Percentiles rank a stretch among this genome's conserved stretches.
These are phyloP conservation scores for Noccaea bulbosa DNA, from an alignment of 345 rosid species.

Conservation along the genomic window DNA sequence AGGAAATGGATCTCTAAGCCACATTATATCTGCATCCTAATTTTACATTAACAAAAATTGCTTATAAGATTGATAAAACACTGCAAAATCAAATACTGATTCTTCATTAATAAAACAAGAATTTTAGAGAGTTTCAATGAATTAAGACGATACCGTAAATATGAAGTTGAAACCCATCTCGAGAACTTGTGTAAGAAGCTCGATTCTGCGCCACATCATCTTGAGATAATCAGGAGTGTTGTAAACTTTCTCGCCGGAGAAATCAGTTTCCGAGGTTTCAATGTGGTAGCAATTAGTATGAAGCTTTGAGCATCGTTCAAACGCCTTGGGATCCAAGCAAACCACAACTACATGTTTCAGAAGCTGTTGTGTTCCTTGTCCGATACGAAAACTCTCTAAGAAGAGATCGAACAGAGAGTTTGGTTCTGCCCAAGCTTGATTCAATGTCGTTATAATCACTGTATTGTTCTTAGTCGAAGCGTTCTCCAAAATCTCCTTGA, in stretches of 20 bases:
- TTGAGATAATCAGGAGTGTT: slow-evolving; percentile 61
- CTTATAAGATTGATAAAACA: background rate
- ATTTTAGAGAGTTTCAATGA: too few relatives aligned
- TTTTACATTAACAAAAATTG: background rate
- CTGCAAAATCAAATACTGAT: too few relatives aligned
- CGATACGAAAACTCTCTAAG: slow-evolving; percentile 60
- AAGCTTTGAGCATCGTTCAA: slow-evolving; percentile 48
- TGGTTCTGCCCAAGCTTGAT: slow-evolving; percentile 75
- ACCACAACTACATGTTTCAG: slow-evolving; percentile 60
- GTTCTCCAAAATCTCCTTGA: slow-evolving; percentile 32
- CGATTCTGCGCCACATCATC: slow-evolving; percentile 81
- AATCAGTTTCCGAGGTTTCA: slow-evolving; percentile 45
- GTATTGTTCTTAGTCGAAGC: slow-evolving; percentile 51
- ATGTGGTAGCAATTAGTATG: slow-evolving; percentile 56
- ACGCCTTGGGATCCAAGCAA: slow-evolving; percentile 61
- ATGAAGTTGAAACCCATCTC: slow-evolving; percentile 67
- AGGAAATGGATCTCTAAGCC: slow-evolving; percentile 81
- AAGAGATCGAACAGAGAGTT: slow-evolving; percentile 65
- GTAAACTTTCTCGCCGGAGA: slow-evolving; percentile 55
- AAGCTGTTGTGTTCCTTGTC: slow-evolving; percentile 52
- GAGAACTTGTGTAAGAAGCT: slow-evolving; percentile 56
- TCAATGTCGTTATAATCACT: slow-evolving; percentile 66
- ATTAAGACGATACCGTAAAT: slow-evolving; percentile 56
- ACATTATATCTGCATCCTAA: slow-evolving; percentile 83
- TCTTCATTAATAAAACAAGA: too few relatives aligned